Base-by-base conservation (phyloP, 768 basidiomycete genomes). In the Clavaria fumosa region DNA sequence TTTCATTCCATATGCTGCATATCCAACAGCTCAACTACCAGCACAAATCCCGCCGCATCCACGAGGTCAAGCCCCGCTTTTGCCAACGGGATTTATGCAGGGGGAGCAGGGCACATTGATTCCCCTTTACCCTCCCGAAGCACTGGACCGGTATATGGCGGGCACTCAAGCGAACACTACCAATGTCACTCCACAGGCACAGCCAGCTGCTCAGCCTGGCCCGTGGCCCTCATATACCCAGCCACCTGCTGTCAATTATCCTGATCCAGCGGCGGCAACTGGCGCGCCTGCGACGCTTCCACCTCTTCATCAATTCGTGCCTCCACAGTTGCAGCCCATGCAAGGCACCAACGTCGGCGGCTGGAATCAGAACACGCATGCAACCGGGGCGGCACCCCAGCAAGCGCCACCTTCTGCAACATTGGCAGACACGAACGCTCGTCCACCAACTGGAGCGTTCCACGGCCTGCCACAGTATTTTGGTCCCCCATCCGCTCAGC, bases 81-180 rank as follows among this genome's bases (percentile, higher is more conserved):
- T 67, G 31, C 72, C 78, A 1, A 69, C 72, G 0, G 75, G 77
- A 2, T 83, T 81, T 48, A 69, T 78, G 37, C 77, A 80, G 43
- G 72, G 74, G 38, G 75, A 79, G 39, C 74, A 77, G 35, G 78
- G 80, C 4, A 70, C 70, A n/a, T 61, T 82, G 20, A 69, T 80
- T 28, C 68, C 80, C 17, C 66, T 80, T 22, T 82, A 83, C 50
- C 69, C 67, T 18, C 72, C 72, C 3, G 79, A 82, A 32, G 78
- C 72, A 1, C 63, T 81, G 19, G 69, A 78, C 44, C 70, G 72
- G 37, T 81, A 81, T 46, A 73, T 81, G 70, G 51, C 73, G 17
- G 57, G 61, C 34, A 56, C 53, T 40, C 62, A 61, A 41, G 44
- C 51, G 19, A 40, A 37, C 10, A 43, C 47, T n/a, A n/a, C n/a